Evolutionary conservation across 345 rosid species (phyloP).

Genomic region (Brassica incana): DNA sequence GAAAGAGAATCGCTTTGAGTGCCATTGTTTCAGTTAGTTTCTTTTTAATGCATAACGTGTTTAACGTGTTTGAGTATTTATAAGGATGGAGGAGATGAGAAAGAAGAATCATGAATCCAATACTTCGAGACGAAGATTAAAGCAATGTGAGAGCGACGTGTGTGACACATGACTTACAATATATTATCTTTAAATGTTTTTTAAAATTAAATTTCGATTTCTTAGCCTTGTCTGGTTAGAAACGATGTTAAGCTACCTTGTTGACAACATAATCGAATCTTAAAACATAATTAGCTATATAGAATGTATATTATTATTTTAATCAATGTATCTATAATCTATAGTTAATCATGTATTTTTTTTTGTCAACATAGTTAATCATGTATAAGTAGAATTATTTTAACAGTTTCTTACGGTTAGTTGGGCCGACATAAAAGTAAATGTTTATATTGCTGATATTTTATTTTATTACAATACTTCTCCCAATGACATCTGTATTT

Average conservation of each 20-base stretch:
- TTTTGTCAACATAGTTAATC: neutral
- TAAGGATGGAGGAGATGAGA: neutral
- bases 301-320: neutral
- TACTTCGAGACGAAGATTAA: conserved; percentile 41
- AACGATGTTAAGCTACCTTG: conserved; percentile 10
- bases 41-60: neutral
- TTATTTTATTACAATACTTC: neutral
- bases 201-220: neutral
- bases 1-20: conserved; percentile 28
- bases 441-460: neutral
- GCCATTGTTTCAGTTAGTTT: conserved; percentile 11
- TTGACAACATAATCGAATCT: neutral
- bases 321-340: neutral
- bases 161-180: neutral
- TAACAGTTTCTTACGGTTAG: neutral
- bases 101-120: neutral
- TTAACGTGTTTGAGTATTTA: conserved; percentile 27
- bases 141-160: conserved; percentile 33
- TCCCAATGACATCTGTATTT: neutral
- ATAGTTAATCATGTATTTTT: neutral
- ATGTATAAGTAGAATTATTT: neutral
- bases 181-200: neutral
- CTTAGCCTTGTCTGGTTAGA: conserved; percentile 26
- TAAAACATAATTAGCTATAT: neutral
- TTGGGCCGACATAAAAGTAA: neutral